Evolutionary conservation across 495 filamentous ascomycete species (phyloP).

Genomic region (Poronia punctata): DNA sequence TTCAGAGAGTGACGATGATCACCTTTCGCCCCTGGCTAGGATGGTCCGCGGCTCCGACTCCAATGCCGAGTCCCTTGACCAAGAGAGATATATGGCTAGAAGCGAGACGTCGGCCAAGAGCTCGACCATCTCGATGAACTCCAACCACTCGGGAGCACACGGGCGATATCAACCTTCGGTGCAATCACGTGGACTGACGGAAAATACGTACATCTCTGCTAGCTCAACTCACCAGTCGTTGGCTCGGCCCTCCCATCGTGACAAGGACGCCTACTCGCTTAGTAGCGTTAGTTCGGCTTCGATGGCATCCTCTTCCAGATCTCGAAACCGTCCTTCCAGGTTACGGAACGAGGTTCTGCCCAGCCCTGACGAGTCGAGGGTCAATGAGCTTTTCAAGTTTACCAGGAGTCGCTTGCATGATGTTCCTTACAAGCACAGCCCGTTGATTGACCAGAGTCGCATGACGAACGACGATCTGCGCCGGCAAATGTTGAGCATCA

Average conservation of each 20-base stretch:
- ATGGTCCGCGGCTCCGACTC: slow-evolving; percentile 56
- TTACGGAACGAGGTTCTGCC: slow-evolving; percentile 74
- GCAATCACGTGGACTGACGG: slow-evolving; percentile 43
- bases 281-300: slow-evolving; percentile 51
- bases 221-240: slow-evolving; percentile 48
- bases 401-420: slow-evolving; percentile 66
- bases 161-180: slow-evolving; percentile 38
- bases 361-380: slow-evolving; percentile 52
- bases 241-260: slow-evolving; percentile 29
- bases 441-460: slow-evolving; percentile 52
- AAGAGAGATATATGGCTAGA: slow-evolving; percentile 49
- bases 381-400: slow-evolving; percentile 63
- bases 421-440: slow-evolving; percentile 65
- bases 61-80: slow-evolving; percentile 43
- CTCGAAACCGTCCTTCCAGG: slow-evolving; percentile 57
- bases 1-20: slow-evolving; percentile 60
- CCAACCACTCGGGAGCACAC: slow-evolving; percentile 37
- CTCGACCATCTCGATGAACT: slow-evolving; percentile 54
- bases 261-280: slow-evolving; percentile 52
- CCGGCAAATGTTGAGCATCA: slow-evolving; percentile 83
- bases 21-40: slow-evolving; percentile 58
- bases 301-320: slow-evolving; percentile 57
- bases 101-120: slow-evolving; percentile 62
- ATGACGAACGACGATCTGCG: slow-evolving; percentile 80
- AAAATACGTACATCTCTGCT: slow-evolving; percentile 57